A percentile compares a stretch with the other conserved stretches of the same genome.
Evolutionary conservation across 768 basidiomycete genomes (phyloP).

Genomic region (Omphalotus guepiniiformis): DNA sequence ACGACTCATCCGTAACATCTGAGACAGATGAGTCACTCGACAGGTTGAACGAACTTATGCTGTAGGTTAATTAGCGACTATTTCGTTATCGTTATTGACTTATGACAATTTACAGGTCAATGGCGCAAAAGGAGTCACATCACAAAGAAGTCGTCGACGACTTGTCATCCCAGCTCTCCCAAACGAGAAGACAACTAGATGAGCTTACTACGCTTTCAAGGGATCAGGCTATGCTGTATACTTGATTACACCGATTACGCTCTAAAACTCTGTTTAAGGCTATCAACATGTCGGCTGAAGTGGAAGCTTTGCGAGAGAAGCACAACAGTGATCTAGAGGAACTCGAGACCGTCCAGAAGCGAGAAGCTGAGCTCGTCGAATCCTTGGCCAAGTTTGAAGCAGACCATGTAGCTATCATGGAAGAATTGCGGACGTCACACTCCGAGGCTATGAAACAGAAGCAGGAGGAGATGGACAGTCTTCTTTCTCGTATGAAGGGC

Average conservation of each 20-base stretch:
- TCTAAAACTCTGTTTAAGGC: conserved; percentile 38
- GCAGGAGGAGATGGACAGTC: conserved; percentile 35
- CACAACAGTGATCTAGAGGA: conserved; percentile 48
- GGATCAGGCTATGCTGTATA: conserved; percentile 61
- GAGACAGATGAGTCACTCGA: conserved; percentile 71
- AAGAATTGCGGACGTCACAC: conserved; percentile 48
- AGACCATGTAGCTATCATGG: conserved; percentile 43
- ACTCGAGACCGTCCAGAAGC: conserved; percentile 53
- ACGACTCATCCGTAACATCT: conserved; percentile 33
- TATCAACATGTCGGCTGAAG: conserved; percentile 83
- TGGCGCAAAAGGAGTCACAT: conserved; percentile 94
- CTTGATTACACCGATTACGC: neutral
- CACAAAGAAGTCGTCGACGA: conserved; percentile 79
- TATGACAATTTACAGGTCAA: conserved; percentile 54
- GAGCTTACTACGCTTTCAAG: conserved; percentile 76
- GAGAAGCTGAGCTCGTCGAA: conserved; percentile 50
- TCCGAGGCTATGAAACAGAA: conserved; percentile 37
- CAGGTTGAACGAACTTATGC: conserved; percentile 87
- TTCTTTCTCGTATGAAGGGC: conserved; percentile 42
- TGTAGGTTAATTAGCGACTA: conserved; percentile 45
- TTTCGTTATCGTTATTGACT: conserved; percentile 6
- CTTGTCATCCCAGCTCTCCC: conserved; percentile 61
- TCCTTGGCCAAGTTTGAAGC: conserved; percentile 48
- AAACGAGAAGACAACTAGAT: conserved; percentile 76
- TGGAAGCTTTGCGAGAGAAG: conserved; percentile 66